Base-by-base conservation (phyloP, 495 filamentous ascomycete genomes). In the Lasiosphaeriaceae sp. region DNA sequence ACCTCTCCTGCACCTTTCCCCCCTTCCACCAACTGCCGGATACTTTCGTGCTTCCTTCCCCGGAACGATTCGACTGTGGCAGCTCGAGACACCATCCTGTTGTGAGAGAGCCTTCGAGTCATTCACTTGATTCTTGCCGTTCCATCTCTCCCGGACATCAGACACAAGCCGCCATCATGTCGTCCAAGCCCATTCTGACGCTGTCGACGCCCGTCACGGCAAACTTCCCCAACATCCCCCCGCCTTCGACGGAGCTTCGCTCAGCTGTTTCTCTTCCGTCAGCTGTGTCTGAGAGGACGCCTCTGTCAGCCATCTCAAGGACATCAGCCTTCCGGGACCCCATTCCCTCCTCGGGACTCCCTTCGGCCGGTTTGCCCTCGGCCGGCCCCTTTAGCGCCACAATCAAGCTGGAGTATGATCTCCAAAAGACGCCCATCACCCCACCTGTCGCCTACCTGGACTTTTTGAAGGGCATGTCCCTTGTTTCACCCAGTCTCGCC, bases 381-480 rank as follows among this genome's bases (percentile, higher is more conserved):
- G 69, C 68, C 2, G 66, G 68, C 7, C 67, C 67, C 8, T 63
- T 66, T 48, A 66, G 65, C 57, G 66, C 65, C 26, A 62, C 60
- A 34, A 34, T 68, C 54, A 69, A 70, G 60, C 20, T 61, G 9
- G 69, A 58, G 62, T 65, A 72, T 23, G 70, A 70, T 47, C 66
- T 74, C 26, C 72, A 73, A 52, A 78, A 78, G 64, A 96, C 92
- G 2, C 93, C 92, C 47, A 95, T 97, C 73, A 94, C 88, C n/a
- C 92, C 93, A 24, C 93, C 93, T 2, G 77, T 80, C 4, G 91
- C 93, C 52, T 97, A 97, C 66, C 88, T 90, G 43, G 90, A 97
- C 62, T 97, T 97, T 67, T 83, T 97, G 53, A 90, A 90, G 65
- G 65, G 71, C 56, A 77, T 80, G 74, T 83, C 85, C 7, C 74